Percentiles rank a stretch among this genome's conserved stretches.
Conservation (phyloP, 495 filamentous ascomycete species). For the Melanomma pulvis-pyrius region DNA sequence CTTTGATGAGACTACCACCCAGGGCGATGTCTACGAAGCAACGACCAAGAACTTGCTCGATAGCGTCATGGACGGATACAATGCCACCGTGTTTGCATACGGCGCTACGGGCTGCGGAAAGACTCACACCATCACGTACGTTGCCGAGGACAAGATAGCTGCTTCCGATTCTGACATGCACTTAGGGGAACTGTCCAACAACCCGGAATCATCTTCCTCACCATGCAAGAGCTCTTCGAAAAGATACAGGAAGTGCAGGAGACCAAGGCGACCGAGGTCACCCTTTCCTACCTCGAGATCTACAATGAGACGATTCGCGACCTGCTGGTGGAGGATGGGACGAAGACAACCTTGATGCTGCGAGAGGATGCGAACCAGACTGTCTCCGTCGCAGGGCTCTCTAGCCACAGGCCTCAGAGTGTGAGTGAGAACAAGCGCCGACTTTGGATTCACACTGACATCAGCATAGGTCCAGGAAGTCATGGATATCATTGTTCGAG, state of each 20-base stretch:
- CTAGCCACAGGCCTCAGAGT: conserved; percentile 83
- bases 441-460: conserved; percentile 2
- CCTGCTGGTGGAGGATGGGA: conserved; percentile 81
- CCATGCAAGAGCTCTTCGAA: conserved; percentile 98
- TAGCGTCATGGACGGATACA: conserved; percentile 95
- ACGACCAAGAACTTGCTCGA: conserved; percentile 89
- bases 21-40: conserved; percentile 93
- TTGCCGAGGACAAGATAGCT: background rate
- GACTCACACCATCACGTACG: conserved; percentile 83
- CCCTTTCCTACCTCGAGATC: conserved; percentile 95
- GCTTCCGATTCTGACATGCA: conserved; percentile 18
- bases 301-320: conserved; percentile 99
- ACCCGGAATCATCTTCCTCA: conserved; percentile 97
- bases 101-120: conserved; percentile 98
- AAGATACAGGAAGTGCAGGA: conserved; percentile 81
- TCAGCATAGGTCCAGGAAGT: conserved; percentile 66
- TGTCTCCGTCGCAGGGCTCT: conserved; percentile 89
- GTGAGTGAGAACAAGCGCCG: conserved; percentile 52
- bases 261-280: conserved; percentile 87
- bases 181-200: conserved; percentile 82
- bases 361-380: conserved; percentile 93
- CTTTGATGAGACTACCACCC: conserved; percentile 93
- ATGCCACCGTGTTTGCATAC: conserved; percentile 98
- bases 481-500: conserved; percentile 98
- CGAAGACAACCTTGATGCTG: conserved; percentile 86